phyloP scores from a whole-genome alignment of 768 basidiomycete species.

The Tulasnella calospora region DNA sequence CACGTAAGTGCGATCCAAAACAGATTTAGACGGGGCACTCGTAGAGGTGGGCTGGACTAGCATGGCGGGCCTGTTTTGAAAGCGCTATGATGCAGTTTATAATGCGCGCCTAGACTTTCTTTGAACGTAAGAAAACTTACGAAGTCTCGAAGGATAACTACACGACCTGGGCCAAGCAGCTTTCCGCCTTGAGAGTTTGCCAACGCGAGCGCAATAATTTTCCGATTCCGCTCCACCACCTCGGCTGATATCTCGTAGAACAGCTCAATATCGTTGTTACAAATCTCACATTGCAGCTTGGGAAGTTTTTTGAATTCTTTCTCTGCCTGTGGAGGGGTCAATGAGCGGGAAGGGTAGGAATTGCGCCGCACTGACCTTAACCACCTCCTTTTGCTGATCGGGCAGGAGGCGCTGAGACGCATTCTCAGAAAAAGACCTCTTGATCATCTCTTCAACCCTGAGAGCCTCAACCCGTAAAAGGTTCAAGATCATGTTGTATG shows the following conservation, averaged over 20 bases:
- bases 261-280: constrained; percentile 62
- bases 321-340: constrained; percentile 54
- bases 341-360: constrained; percentile 11
- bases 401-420: constrained; percentile 87
- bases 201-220: constrained; percentile 56
- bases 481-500: constrained; percentile 99
- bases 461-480: constrained; percentile 92
- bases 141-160: constrained; percentile 75
- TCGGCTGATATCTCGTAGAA: constrained; percentile 70
- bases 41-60: constrained; percentile 60
- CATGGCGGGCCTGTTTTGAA: constrained; percentile 61
- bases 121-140: constrained; percentile 45
- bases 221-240: constrained; percentile 58
- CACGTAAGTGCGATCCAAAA: constrained; percentile 48
- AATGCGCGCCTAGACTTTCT: not conserved
- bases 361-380: constrained; percentile 52
- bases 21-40: constrained; percentile 32
- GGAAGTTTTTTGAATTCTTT: constrained; percentile 56
- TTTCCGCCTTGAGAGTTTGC: constrained; percentile 62
- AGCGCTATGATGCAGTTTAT: constrained; percentile 56
- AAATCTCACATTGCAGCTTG: constrained; percentile 63
- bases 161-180: constrained; percentile 63
- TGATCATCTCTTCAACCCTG: constrained; percentile 98
- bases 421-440: constrained; percentile 97
- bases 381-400: constrained; percentile 84